Conservation (phyloP, 495 filamentous ascomycete species). For the Neurospora sp. region DNA sequence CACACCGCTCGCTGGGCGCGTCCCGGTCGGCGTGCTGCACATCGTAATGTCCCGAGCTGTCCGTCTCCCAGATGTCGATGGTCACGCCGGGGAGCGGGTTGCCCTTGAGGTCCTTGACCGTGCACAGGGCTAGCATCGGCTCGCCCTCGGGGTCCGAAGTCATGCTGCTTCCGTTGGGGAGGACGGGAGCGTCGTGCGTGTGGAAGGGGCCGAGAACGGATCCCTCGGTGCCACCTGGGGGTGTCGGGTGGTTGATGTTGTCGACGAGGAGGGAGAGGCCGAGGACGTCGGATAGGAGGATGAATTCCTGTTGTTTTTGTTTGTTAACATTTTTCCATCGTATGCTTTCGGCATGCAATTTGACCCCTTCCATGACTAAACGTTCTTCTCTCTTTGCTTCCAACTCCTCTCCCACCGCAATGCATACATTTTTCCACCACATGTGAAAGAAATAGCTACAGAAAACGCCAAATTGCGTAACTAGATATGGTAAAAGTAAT, state of each 20-base stretch:
- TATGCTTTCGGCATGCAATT: neutral
- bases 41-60: slow-evolving; percentile 79
- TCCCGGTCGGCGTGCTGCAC: slow-evolving; percentile 66
- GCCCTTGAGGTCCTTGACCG: slow-evolving; percentile 57
- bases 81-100: slow-evolving; percentile 59
- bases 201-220: slow-evolving; percentile 92
- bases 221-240: slow-evolving; percentile 63
- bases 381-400: neutral
- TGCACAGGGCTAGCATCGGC: slow-evolving; percentile 70
- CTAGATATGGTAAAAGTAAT: neutral
- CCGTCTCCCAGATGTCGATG: slow-evolving; percentile 93
- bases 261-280: slow-evolving; percentile 87
- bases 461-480: neutral
- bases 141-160: slow-evolving; percentile 60
- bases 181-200: slow-evolving; percentile 70
- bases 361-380: neutral
- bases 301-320: slow-evolving; percentile 61
- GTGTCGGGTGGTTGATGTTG: slow-evolving; percentile 86
- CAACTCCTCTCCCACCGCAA: neutral
- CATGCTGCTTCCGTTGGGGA: slow-evolving; percentile 56
- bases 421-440: neutral
- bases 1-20: slow-evolving; percentile 69
- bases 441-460: neutral
- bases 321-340: neutral
- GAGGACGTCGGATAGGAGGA: slow-evolving; percentile 84